Base-by-base conservation (phyloP, 116 monocot genomes). In the Thalassia testudinum region DNA sequence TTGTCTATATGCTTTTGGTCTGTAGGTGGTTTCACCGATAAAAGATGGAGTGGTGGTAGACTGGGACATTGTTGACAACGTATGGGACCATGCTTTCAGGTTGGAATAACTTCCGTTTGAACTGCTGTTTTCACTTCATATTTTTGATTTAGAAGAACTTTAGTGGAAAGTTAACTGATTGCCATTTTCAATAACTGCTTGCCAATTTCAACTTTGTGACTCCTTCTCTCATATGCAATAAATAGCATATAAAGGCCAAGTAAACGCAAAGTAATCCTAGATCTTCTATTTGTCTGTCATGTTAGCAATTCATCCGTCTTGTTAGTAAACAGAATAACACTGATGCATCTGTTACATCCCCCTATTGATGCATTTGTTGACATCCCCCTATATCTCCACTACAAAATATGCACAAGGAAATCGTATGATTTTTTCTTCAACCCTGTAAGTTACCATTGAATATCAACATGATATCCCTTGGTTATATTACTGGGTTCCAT, bases 61-160 rank as follows among this genome's bases (percentile, higher is more conserved):
- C 54, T 93, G 93, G 93, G 93, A 93, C 59, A 76, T 87, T 56
- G 87, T 84, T 37, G 81, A 87, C 69, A 87, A 77, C 60, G 84
- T 93, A 74, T 87, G 93, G 87, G 74, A 78, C 64, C 87, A 93
- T 78, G 87, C 93, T 64, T 93, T 93, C 56, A 87, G 76, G 93
- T 40, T 8, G 7, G 40, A 7, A 8, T 40, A 7, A 7, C 40
- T 40, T 14, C 40, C 7, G 14, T 40, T 8, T 40, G 14, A 8
- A 14, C 7, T 14, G 14, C 11, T 8, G 7, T 40, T 40, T 40
- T 40, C 14, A 40, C 14, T 40, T 8, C 40, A 40, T 40, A 8
- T 40, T 40, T 40, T 40, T 8, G 7, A 40, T 40, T 8, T 40
- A 14, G 40, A 40, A 8, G 14, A 8, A 14, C 40, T 40, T 40